Base-by-base conservation (phyloP, 129 eudicot species). In the Tanacetum coccineum region DNA sequence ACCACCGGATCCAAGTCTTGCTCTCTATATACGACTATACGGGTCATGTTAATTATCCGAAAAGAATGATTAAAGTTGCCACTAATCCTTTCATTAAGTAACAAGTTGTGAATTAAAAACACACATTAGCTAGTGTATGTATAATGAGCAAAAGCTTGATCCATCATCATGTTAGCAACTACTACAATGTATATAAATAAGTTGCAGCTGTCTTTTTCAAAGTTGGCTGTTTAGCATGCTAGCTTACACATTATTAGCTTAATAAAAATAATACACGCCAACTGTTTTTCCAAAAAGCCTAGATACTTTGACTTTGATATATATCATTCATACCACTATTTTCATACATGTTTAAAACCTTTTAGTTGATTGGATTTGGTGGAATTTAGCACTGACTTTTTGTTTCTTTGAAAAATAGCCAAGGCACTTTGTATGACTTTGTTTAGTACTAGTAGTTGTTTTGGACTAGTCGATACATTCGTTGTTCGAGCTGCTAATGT, bases 51-150 rank as follows among this genome's bases (percentile, higher is more conserved):
- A 21, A n/a, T 39, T 54, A 39, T 9, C 13, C 5, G 14, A 53
- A 22, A 36, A 44, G 18, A 66, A 56, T 26, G 45, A 66, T 32
- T 15, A 25, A 59, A 59, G 73, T 10, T 19, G 21, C 13, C 15
- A 61, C 22, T 25, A 61, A 8, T 19, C 8, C 59, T 49, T 39
- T 12, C 28, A 15, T 25, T 50, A 13, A 30, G 20, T 42, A 8
- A 49, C 68, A 71, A 75, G 61, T 59, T 42, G 68, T 74, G 20
- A 58, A 66, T 66, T 58, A 44, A 56, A 39, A 67, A 15, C 36
- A 64, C 60, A 50, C 47, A 11, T 1, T 49, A 48, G 4, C n/a
- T n/a, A n/a, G n/a, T 28, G 47, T 46, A 13, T 45, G 3, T 45
- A 5, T 6, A 25, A 26, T 26, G 32, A 46, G 21, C 2, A 18